Evolutionary conservation across 2,329 filamentous ascomycete species (phyloP).

Genomic region (Phialemoniopsis sp.): DNA sequence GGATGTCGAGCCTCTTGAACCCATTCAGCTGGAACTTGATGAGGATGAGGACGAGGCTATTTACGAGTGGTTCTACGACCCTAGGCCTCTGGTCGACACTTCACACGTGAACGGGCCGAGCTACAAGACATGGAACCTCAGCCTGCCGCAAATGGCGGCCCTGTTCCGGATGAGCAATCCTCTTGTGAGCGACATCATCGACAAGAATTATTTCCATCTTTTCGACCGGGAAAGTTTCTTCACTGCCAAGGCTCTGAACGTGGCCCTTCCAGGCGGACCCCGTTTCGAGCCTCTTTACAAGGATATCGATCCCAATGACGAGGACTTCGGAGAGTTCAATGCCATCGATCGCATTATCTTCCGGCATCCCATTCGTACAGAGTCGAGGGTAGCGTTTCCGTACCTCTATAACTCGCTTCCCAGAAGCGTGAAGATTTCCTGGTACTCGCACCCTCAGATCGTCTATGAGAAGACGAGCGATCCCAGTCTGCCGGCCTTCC

Average conservation of each 20-base stretch:
- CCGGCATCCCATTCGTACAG: conserved; percentile 87
- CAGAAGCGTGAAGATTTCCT: conserved; percentile 85
- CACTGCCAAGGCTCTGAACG: conserved; percentile 94
- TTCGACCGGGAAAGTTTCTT: conserved; percentile 94
- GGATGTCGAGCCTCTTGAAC: conserved; percentile 94
- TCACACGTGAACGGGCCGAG: conserved; percentile 93
- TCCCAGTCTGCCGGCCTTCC: conserved; percentile 87
- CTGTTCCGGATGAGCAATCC: conserved; percentile 89
- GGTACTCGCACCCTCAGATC: conserved; percentile 90
- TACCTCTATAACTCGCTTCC: conserved; percentile 96
- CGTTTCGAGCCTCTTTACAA: conserved; percentile 97
- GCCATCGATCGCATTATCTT: conserved; percentile 99
- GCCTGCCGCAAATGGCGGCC: conserved; percentile 91
- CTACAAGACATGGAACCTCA: conserved; percentile 94
- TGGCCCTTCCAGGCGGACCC: conserved; percentile 94
- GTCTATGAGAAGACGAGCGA: conserved; percentile 89
- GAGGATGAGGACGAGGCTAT: conserved; percentile 89
- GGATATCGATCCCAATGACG: conserved; percentile 96
- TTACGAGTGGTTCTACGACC: conserved; percentile 97
- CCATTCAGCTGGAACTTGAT: conserved; percentile 97
- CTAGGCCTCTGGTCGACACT: conserved; percentile 84
- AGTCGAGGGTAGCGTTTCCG: conserved; percentile 91
- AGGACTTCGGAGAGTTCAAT: conserved; percentile 99
- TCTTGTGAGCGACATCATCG: conserved; percentile 84
- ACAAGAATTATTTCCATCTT: conserved; percentile 97